Conservation (phyloP, 805 yeast genomes). For the Ogataea pignaliae region DNA sequence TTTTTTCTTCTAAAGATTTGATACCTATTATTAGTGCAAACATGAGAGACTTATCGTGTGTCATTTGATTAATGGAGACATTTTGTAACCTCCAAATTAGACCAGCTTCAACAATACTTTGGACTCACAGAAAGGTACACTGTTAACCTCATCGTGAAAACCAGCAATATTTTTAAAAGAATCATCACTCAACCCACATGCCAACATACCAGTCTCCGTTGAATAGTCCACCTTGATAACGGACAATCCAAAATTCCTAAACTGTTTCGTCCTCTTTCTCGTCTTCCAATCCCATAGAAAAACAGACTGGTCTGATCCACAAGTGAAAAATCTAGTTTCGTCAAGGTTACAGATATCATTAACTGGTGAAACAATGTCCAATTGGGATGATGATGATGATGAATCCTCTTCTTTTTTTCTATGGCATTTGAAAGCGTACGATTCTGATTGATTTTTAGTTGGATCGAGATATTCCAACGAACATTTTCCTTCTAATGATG, state of each 20-base stretch:
- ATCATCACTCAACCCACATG: constrained; percentile 41
- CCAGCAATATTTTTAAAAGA: constrained; percentile 30
- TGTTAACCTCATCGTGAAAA: constrained; percentile 13
- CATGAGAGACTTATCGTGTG: too few relatives aligned
- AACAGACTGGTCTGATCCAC: constrained; percentile 27
- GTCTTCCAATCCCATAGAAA: constrained; percentile 30
- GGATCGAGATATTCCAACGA: constrained; percentile 60
- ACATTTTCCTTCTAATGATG: constrained; percentile 77
- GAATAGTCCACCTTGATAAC: constrained; percentile 14
- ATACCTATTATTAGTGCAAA: too few relatives aligned
- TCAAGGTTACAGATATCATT: constrained; percentile 16
- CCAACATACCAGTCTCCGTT: constrained; percentile 19
- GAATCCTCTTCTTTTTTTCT: constrained; percentile 32
- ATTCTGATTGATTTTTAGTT: constrained; percentile 14
- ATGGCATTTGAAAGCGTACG: constrained; percentile 83
- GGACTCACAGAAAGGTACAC: constrained; percentile 14
- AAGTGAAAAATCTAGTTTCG: constrained; percentile 19
- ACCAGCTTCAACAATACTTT: constrained; percentile 12
- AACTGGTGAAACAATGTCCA: constrained; percentile 24
- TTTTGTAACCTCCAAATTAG: too few relatives aligned
- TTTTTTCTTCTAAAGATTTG: too few relatives aligned
- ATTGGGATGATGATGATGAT: constrained; percentile 4
- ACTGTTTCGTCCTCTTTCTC: constrained; percentile 25
- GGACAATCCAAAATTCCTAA: constrained; percentile 19
- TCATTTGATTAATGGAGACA: too few relatives aligned